A percentile compares a stretch with the other conserved stretches of the same genome.
These are phyloP conservation scores for Talaromyces sp. DNA, from an alignment of 2,329 filamentous ascomycete species.

Conservation along the genomic window DNA sequence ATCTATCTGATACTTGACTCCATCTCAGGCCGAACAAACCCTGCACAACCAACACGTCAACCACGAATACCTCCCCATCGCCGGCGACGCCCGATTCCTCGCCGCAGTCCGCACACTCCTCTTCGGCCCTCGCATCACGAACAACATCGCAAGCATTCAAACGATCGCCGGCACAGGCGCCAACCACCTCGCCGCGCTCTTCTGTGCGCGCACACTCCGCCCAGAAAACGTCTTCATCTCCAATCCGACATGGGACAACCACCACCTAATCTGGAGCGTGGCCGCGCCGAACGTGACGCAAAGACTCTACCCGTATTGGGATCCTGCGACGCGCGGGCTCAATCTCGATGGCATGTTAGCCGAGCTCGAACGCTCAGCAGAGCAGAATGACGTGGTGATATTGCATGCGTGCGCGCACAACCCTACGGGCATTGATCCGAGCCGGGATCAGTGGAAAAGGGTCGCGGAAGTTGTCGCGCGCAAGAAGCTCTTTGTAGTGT, in stretches of 20 bases:
- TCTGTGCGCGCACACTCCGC: constrained; percentile 69
- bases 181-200: constrained; percentile 66
- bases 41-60: constrained; percentile 48
- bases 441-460: too few relatives aligned
- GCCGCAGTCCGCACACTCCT: constrained; percentile 66
- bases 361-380: too few relatives aligned
- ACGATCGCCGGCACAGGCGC: constrained; percentile 92
- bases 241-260: constrained; percentile 89
- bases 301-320: constrained; percentile 38
- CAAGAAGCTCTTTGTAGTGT: constrained; percentile 83
- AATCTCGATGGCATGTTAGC: too few relatives aligned
- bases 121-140: not conserved
- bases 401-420: too few relatives aligned
- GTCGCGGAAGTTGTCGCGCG: constrained; percentile 42
- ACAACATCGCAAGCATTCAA: constrained; percentile 62
- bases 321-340: too few relatives aligned
- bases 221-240: constrained; percentile 71
- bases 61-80: constrained; percentile 91
- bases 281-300: constrained; percentile 60
- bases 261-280: constrained; percentile 74
- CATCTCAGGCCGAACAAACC: constrained; percentile 35
- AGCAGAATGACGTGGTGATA: too few relatives aligned
- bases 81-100: constrained; percentile 72
- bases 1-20: too few relatives aligned
- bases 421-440: too few relatives aligned